Evolutionary conservation across 768 basidiomycete species (phyloP).

Genomic region (Russula griseocarnosa): DNA sequence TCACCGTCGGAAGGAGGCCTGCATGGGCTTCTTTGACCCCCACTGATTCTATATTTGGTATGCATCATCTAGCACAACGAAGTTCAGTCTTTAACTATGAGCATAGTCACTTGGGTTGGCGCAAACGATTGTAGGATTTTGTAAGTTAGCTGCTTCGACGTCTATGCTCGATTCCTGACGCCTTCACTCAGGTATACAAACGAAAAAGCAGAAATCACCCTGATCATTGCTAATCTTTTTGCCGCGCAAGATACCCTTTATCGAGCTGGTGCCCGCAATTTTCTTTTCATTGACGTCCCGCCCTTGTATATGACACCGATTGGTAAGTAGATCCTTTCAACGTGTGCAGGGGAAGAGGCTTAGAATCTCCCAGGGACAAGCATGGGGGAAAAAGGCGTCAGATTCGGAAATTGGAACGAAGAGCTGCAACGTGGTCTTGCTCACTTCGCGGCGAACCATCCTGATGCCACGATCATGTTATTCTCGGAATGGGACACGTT

Average conservation of each 20-base stretch:
- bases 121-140: conserved; percentile 48
- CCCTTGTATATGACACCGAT: conserved; percentile 46
- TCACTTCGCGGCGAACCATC: conserved; percentile 28
- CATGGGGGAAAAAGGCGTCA: conserved; percentile 17
- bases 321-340: conserved; percentile 22
- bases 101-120: conserved; percentile 53
- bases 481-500: conserved; percentile 31
- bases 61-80: conserved; percentile 20
- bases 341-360: not conserved
- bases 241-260: conserved; percentile 46
- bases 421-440: conserved; percentile 21
- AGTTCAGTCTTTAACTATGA: not conserved
- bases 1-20: conserved; percentile 36
- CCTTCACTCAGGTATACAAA: conserved; percentile 7
- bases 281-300: conserved; percentile 56
- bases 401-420: conserved; percentile 24
- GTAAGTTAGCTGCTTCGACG: conserved; percentile 5
- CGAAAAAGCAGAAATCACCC: conserved; percentile 18
- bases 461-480: conserved; percentile 31
- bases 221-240: conserved; percentile 36
- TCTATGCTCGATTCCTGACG: conserved; percentile 33
- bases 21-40: conserved; percentile 42
- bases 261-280: conserved; percentile 43
- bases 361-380: conserved; percentile 2
- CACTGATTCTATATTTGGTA: conserved; percentile 47